These are phyloP conservation scores for Trichoderma arundinaceum DNA, from an alignment of 2,329 filamentous ascomycete genomes.

Conservation along the genomic window DNA sequence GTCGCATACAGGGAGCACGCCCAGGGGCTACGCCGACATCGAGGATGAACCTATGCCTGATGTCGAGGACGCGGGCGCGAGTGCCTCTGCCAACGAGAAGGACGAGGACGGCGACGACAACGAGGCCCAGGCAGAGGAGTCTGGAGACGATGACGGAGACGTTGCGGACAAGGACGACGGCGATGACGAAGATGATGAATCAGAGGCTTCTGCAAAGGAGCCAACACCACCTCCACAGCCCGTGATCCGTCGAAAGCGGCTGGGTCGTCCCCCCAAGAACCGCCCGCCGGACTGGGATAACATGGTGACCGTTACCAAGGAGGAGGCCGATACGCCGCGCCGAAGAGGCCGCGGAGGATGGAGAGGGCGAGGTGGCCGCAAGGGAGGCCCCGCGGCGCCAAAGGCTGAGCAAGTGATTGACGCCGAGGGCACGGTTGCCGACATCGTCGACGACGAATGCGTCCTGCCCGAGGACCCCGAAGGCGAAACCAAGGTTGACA, in stretches of 20 bases:
- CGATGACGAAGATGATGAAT: conserved; percentile 45
- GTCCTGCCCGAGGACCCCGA: conserved; percentile 84
- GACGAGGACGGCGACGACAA: conserved; percentile 47
- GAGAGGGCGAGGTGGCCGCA: conserved; percentile 68
- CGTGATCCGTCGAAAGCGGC: conserved; percentile 73
- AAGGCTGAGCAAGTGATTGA: conserved; percentile 85
- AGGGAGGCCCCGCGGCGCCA: conserved; percentile 73
- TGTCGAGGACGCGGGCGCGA: conserved; percentile 36
- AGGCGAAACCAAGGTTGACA: conserved; percentile 93
- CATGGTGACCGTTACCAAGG: conserved; percentile 61
- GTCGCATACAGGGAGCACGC: conserved; percentile 49
- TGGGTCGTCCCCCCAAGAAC: conserved; percentile 88
- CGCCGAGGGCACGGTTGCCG: conserved; percentile 89
- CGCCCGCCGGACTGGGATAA: conserved; percentile 78
- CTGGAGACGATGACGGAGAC: conserved; percentile 38
- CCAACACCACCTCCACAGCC: conserved; percentile 63
- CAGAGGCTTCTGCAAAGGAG: conserved; percentile 54
- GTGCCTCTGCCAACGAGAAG: conserved; percentile 35
- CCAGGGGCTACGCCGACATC: conserved; percentile 49
- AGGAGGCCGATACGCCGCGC: conserved; percentile 64
- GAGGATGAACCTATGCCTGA: conserved; percentile 51
- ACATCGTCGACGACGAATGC: conserved; percentile 91
- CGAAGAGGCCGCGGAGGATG: conserved; percentile 73
- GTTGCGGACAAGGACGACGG: conserved; percentile 60
- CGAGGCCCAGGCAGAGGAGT: conserved; percentile 53